Evolutionary conservation across 225 moss, liverwort and hornwort species (phyloP).

Genomic region (Climacium dendroides): DNA sequence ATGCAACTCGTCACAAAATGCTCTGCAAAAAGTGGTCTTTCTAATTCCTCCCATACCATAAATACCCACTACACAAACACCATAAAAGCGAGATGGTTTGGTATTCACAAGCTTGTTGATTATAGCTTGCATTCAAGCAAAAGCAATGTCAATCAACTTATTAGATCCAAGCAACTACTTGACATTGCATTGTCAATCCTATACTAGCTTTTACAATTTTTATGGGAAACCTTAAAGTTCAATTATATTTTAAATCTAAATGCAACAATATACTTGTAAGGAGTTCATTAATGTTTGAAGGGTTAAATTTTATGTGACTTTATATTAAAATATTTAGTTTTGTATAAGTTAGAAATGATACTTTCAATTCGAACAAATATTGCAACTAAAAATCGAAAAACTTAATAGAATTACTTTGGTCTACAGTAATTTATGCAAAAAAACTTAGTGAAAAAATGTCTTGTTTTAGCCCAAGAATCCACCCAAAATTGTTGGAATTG

Average conservation of each 20-base stretch:
- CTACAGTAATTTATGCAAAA: fast-evolving
- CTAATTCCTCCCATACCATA: background rate
- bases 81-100: background rate
- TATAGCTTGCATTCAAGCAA: background rate
- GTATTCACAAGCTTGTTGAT: background rate
- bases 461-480: background rate
- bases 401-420: fast-evolving
- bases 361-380: background rate
- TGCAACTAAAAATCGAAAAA: background rate
- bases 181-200: background rate
- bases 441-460: background rate
- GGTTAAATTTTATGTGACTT: background rate
- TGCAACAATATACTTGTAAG: background rate
- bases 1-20: background rate
- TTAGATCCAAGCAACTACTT: fast-evolving
- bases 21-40: background rate
- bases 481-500: background rate
- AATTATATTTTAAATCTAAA: background rate
- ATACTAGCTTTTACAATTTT: too few species aligned
- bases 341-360: background rate
- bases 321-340: fast-evolving
- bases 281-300: background rate
- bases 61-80: background rate
- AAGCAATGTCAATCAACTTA: background rate
- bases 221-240: fast-evolving